Conservation (phyloP, 2,329 filamentous ascomycete genomes). For the Neocatenulostroma microsporum region DNA sequence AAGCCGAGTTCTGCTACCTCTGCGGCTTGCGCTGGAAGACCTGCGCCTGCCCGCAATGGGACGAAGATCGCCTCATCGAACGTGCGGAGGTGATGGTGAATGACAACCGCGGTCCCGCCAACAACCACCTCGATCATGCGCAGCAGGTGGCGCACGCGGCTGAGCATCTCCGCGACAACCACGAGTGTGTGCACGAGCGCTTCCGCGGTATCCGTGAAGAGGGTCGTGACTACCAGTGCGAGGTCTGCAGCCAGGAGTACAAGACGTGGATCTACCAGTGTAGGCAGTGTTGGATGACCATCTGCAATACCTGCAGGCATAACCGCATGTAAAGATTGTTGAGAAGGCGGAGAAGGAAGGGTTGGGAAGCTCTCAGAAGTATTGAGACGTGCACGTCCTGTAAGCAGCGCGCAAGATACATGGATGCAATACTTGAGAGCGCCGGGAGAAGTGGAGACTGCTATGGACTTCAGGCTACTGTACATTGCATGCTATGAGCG, state of each 20-base stretch:
- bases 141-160: neutral
- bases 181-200: constrained; percentile 4
- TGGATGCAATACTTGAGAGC: no score
- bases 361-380: no score
- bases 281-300: neutral
- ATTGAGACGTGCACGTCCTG: no score
- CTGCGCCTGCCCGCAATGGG: constrained; percentile 13
- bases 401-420: no score
- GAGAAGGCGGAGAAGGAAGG: no score
- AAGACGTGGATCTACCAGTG: neutral
- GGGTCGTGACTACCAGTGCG: neutral
- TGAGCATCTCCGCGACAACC: constrained; percentile 5
- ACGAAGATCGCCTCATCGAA: constrained; percentile 11
- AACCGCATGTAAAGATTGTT: constrained; percentile 2
- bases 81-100: constrained; percentile 4
- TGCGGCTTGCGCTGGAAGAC: constrained; percentile 17
- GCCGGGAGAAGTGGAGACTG: no score
- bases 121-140: neutral
- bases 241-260: constrained; percentile 2
- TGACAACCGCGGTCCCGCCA: neutral
- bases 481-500: no score
- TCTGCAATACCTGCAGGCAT: neutral
- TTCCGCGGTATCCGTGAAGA: neutral
- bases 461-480: no score
- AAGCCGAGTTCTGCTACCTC: constrained; percentile 19